A percentile compares a stretch with the other conserved stretches of the same genome.
These are phyloP conservation scores for Fulvia fulva DNA, from an alignment of 2,329 filamentous ascomycete genomes.

Conservation along the genomic window DNA sequence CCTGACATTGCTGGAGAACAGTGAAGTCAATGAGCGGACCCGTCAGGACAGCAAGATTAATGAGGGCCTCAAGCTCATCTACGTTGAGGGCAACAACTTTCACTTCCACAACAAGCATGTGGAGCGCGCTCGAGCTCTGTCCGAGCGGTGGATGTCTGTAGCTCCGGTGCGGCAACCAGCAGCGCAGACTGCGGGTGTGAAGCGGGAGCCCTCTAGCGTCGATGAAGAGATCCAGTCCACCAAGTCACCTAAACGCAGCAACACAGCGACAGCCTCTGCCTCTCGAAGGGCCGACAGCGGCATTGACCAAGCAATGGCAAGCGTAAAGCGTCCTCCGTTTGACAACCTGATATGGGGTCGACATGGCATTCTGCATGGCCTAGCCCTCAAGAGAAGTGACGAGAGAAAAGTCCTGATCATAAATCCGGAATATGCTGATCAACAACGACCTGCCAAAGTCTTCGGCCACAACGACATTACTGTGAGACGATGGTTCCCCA, in stretches of 20 bases:
- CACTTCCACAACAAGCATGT: constrained; percentile 13
- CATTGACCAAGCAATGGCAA: not conserved
- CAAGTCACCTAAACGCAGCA: not conserved
- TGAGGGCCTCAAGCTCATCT: constrained; percentile 14
- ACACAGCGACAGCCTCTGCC: not conserved
- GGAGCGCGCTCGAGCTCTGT: constrained; percentile 14
- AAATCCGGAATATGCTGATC: constrained; percentile 11
- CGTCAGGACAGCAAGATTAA: constrained; percentile 16
- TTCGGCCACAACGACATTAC: constrained; percentile 25
- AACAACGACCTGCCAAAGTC: constrained; percentile 16
- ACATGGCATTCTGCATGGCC: constrained; percentile 28
- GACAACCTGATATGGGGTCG: constrained; percentile 24
- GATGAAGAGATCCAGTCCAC: not conserved
- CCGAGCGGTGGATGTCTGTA: constrained; percentile 17
- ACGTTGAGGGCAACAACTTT: constrained; percentile 4
- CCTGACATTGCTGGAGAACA: constrained; percentile 18
- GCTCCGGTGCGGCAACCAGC: not conserved
- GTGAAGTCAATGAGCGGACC: constrained; percentile 18
- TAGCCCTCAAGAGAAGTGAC: constrained; percentile 9
- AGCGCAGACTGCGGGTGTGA: not conserved
- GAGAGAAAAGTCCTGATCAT: constrained; percentile 10
- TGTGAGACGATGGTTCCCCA: constrained; percentile 24
- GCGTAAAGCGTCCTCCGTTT: constrained; percentile 6
- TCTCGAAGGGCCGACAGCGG: not conserved
- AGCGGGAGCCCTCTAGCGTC: too few relatives aligned